phyloP scores from a whole-genome alignment of 495 filamentous ascomycete species.

The Podospora bellae-mahoneyi region DNA sequence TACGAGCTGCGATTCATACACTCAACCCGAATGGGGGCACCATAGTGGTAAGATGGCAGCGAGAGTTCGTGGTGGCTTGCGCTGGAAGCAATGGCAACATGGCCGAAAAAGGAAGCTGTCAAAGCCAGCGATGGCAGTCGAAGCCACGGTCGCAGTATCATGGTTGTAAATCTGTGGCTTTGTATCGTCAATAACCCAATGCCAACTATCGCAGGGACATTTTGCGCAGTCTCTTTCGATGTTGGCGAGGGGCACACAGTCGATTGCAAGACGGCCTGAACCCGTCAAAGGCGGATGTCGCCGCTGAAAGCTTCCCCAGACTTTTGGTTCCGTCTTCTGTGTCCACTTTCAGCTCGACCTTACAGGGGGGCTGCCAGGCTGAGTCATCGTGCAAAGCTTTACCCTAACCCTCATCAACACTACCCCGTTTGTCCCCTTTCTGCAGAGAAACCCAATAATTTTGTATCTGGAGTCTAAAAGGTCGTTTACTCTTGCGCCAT shows the following conservation, averaged over 20 bases:
- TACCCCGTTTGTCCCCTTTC: background rate
- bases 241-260: background rate
- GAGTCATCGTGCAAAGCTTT: background rate
- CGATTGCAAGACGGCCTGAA: background rate
- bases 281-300: background rate
- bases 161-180: background rate
- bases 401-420: background rate
- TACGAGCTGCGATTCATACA: slow-evolving; percentile 58
- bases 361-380: background rate
- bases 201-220: background rate
- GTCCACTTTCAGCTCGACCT: background rate
- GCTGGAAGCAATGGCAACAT: slow-evolving; percentile 12
- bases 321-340: background rate
- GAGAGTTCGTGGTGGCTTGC: slow-evolving; percentile 21
- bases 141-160: background rate
- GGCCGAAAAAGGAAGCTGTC: slow-evolving; percentile 4
- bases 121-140: slow-evolving; percentile 7
- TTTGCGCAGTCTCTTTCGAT: background rate
- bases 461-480: too few species aligned
- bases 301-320: background rate
- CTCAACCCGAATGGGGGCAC: slow-evolving; percentile 47
- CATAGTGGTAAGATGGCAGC: slow-evolving; percentile 50
- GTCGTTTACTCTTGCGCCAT: too few species aligned
- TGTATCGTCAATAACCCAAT: background rate
- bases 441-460: background rate